A percentile compares a stretch with the other conserved stretches of the same genome.
Conservation (phyloP, 2,329 filamentous ascomycete species). For the Colletotrichum caudatum region DNA sequence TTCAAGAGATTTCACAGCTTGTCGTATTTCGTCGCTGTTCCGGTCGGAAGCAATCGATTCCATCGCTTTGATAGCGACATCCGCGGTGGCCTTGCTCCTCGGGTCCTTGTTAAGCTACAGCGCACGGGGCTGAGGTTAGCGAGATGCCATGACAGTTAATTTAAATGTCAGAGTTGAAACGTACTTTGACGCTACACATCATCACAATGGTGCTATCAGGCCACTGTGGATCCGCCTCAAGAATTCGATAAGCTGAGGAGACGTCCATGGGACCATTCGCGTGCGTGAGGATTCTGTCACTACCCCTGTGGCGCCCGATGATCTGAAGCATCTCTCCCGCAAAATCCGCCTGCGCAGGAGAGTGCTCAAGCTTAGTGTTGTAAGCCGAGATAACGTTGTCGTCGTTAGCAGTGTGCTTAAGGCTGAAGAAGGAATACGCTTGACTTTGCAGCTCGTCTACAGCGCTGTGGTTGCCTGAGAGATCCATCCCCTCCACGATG, state of each 20-base stretch:
- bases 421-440: slow-evolving; percentile 37
- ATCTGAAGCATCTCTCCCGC: slow-evolving; percentile 43
- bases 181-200: slow-evolving; percentile 37
- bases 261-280: slow-evolving; percentile 33
- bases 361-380: slow-evolving; percentile 43
- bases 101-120: slow-evolving; percentile 30
- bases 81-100: slow-evolving; percentile 20
- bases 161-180: background rate
- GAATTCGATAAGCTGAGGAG: slow-evolving; percentile 28
- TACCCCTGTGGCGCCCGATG: slow-evolving; percentile 41
- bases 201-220: slow-evolving; percentile 26
- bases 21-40: slow-evolving; percentile 26
- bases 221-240: slow-evolving; percentile 31
- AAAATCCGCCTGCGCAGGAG: slow-evolving; percentile 43
- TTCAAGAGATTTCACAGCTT: slow-evolving; percentile 9
- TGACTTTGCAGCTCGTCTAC: slow-evolving; percentile 37
- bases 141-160: background rate
- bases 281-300: slow-evolving; percentile 29
- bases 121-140: background rate
- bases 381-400: slow-evolving; percentile 44
- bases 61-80: slow-evolving; percentile 29
- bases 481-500: slow-evolving; percentile 28
- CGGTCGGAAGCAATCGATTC: slow-evolving; percentile 27
- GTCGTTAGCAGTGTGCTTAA: slow-evolving; percentile 37
- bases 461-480: slow-evolving; percentile 6